Conservation (phyloP, 768 basidiomycete species). For the Lyophyllum decastes region DNA sequence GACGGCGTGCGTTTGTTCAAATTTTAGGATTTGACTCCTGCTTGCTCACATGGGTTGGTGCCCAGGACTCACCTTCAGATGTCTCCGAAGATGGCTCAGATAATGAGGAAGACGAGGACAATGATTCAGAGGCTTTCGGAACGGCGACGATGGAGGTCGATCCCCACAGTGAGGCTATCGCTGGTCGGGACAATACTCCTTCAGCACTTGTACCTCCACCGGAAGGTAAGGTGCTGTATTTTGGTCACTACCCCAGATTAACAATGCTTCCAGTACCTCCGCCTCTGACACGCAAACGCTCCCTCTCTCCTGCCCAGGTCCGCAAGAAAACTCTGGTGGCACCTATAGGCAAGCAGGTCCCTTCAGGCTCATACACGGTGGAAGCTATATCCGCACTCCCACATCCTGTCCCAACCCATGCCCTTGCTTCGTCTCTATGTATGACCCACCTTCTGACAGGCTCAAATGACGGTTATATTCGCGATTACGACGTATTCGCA, state of each 20-base stretch:
- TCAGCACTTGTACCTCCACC: slow-evolving; percentile 6
- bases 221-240: slow-evolving; percentile 9
- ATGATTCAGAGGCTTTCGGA: slow-evolving; percentile 19
- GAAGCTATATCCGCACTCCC: slow-evolving; percentile 93
- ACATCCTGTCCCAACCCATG: slow-evolving; percentile 84
- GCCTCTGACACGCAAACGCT: slow-evolving; percentile 26
- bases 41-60: not conserved
- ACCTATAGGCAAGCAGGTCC: slow-evolving; percentile 26
- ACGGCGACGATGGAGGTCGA: slow-evolving; percentile 31
- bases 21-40: slow-evolving; percentile 1
- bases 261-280: slow-evolving; percentile 14
- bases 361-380: slow-evolving; percentile 74
- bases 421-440: slow-evolving; percentile 84
- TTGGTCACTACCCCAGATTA: not conserved
- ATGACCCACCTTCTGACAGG: slow-evolving; percentile 90
- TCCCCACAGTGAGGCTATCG: slow-evolving; percentile 21
- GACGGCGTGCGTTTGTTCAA: slow-evolving; percentile 59
- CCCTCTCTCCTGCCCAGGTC: slow-evolving; percentile 54
- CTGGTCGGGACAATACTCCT: slow-evolving; percentile 10
- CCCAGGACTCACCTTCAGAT: slow-evolving; percentile 59
- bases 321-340: slow-evolving; percentile 48
- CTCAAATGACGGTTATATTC: slow-evolving; percentile 90
- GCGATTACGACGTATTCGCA: slow-evolving; percentile 89
- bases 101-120: slow-evolving; percentile 54
- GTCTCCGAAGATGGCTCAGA: slow-evolving; percentile 58